Evolutionary conservation across 2,329 filamentous ascomycete genomes (phyloP), one percentile per base, ranked within the genome.

Genomic region (Thelonectria blattea): DNA sequence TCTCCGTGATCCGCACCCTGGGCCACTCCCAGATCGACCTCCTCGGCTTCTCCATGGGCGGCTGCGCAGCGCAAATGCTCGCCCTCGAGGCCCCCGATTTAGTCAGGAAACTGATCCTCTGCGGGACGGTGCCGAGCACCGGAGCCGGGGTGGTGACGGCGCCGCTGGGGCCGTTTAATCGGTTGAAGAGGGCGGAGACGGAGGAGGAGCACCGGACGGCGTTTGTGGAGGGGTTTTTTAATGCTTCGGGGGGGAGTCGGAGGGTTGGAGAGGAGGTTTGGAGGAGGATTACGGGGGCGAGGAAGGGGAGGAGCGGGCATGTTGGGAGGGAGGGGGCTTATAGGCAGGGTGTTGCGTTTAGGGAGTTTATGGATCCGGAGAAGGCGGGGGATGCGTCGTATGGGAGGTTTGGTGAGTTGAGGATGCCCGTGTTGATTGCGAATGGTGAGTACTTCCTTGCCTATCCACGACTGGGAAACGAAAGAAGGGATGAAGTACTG

Each of bases 11-110:
- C 24, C 58, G 61, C 30, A 74, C 71, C 3, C 76, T 79, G 61
- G 76, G 77, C 6, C 63, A 81, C n/a, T 32, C 56, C 0, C 66
- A 77, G 51, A 72, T 78, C 48, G 81, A 84, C 58, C 63, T 84
- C 8, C 57, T 84, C 42, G 82, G 82, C 1, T 84, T 81, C 68
- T 82, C 79, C 10, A 80, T 84, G 76, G 81, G 82, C 14, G 81
- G 81, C 0, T 75, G 73, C 32, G 76, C 76, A 5, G 80, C 78
- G 7, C 81, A 83, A 62, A 68, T 80, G 49, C 70, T 82, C 4
- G 79, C 79, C 2, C 72, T 83, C 17, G 71, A 76, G 24, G 72
- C 70, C 1, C 74, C 77, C 0, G 67, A 66, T 1, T 63, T 79
- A 2, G 73, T 81, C 0, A 74, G 78, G 1, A 74, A 75, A 17